Evolutionary conservation across 495 filamentous ascomycete genomes (phyloP), one percentile per base, ranked within the genome.

Genomic region (Xylaria cubensis): DNA sequence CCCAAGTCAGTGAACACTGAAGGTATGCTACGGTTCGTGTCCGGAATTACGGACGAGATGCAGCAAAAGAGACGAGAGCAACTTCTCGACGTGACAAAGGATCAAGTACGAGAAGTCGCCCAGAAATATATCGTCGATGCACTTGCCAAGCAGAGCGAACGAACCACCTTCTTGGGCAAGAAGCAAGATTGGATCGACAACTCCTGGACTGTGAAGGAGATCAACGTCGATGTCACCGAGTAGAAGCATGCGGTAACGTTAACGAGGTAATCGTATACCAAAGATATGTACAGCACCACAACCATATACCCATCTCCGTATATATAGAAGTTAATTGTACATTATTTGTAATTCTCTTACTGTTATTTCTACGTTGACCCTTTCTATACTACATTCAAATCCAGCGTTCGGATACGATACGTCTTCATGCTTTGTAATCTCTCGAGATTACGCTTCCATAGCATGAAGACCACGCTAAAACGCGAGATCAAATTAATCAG

Each of bases 11-110:
- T 98, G n/a, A 94, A 90, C 77, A 86, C 92, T 44, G 95, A 98
- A 73, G 96, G 96, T 36, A 90, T 97, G 88, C 85, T 87, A 46
- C 88, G 91, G 71, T 99, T 99, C 82, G 83, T 96, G 81, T 92
- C 90, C 71, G 93, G 93, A 26, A 87, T 99, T 63, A 92, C 91
- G 41, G 89, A 95, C 64, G 93, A 94, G 71, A 97, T 98, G 95
- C 89, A 91, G 74, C 95, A 98, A 79, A 87, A 84, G 74, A 90
- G 93, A 78, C 88, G 97, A 78, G 93, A 97, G 77, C 90, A 92
- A 72, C 87, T 98, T 51, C 86, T 99, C 19, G 95, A 97, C 80
- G 95, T 98, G 64, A 93, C 88, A 13, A 92, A 89, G 73, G 88
- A 91, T 73, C 91, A 97, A 73, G 91, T 99, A 21, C 90, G 90